Evolutionary conservation across 2,329 filamentous ascomycete species (phyloP).

Genomic region (Thermoascus crustaceus): DNA sequence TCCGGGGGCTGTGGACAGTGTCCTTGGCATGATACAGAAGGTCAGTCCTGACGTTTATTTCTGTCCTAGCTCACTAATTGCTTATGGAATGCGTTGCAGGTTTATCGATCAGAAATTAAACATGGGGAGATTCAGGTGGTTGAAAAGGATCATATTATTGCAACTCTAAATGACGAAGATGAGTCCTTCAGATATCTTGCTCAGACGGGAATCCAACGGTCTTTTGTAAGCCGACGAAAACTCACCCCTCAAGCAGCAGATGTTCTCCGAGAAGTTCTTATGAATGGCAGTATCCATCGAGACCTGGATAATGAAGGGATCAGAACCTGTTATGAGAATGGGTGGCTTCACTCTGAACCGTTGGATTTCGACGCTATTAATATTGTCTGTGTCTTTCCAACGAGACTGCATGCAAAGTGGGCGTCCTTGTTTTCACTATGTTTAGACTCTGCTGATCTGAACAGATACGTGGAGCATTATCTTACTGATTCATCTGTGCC

Average conservation of each 20-base stretch:
- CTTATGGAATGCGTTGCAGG: constrained; percentile 2
- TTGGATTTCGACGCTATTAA: constrained; percentile 1
- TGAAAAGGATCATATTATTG: constrained; percentile 2
- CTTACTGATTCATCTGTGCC: constrained; percentile 3
- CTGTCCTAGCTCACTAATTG: background rate
- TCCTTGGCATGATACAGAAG: constrained; percentile 4
- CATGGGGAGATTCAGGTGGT: constrained; percentile 3
- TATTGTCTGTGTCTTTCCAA: constrained; percentile 6
- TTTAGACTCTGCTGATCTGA: constrained; percentile 2
- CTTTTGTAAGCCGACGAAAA: constrained; percentile 1
- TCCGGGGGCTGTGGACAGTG: constrained; percentile 5
- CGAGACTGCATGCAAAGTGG: constrained; percentile 8
- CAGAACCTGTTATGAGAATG: constrained; percentile 6
- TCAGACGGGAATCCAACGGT: constrained; percentile 5
- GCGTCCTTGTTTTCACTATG: constrained; percentile 2
- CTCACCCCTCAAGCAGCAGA: constrained; percentile 5
- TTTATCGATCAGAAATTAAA: constrained; percentile 6
- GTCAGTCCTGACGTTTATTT: constrained; percentile 1
- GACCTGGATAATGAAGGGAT: constrained; percentile 7
- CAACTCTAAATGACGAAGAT: constrained; percentile 4
- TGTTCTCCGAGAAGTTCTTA: constrained; percentile 7
- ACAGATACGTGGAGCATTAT: constrained; percentile 8
- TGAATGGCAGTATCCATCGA: constrained; percentile 5
- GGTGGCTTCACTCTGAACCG: constrained; percentile 8
- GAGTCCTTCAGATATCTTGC: constrained; percentile 4